Evolutionary conservation across 345 rosid genomes (phyloP).

Genomic region (Linum lewisii): DNA sequence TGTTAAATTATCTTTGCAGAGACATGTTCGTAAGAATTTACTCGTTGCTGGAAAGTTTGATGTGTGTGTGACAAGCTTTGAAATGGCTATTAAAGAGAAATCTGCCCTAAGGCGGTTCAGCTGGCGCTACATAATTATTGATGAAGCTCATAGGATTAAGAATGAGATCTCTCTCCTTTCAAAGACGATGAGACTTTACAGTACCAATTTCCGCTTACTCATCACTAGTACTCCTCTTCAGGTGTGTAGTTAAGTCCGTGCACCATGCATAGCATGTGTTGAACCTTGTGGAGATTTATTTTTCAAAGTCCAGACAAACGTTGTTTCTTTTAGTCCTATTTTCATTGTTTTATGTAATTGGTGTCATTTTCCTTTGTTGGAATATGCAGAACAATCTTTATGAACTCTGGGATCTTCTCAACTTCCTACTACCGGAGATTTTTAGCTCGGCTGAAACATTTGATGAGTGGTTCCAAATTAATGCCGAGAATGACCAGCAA

Average conservation of each 20-base stretch:
- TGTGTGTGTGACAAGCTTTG: constrained; percentile 97
- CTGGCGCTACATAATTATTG: constrained; percentile 96
- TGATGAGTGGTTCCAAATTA: constrained; percentile 99
- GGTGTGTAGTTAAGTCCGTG: constrained; percentile 31
- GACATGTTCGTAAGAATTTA: constrained; percentile 78
- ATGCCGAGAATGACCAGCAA: constrained; percentile 97
- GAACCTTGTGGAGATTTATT: neutral
- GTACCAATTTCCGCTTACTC: constrained; percentile 83
- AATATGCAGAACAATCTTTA: constrained; percentile 93
- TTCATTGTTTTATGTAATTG: neutral
- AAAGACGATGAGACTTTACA: constrained; percentile 87
- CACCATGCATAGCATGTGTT: neutral
- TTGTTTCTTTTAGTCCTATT: no score
- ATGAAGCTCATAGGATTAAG: constrained; percentile 95
- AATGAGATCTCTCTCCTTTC: constrained; percentile 95
- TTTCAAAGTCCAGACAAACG: no score
- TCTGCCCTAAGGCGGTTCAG: constrained; percentile 79
- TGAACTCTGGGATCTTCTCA: constrained; percentile 95
- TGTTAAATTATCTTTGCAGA: constrained; percentile 42
- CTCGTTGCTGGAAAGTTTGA: constrained; percentile 97
- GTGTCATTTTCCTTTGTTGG: neutral
- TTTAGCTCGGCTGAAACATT: constrained; percentile 98
- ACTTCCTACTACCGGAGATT: constrained; percentile 87
- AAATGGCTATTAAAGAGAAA: constrained; percentile 99
- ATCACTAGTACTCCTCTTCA: constrained; percentile 98